phyloP scores from a whole-genome alignment of 2,329 filamentous ascomycete genomes.

The Cryoendolithus antarcticus region DNA sequence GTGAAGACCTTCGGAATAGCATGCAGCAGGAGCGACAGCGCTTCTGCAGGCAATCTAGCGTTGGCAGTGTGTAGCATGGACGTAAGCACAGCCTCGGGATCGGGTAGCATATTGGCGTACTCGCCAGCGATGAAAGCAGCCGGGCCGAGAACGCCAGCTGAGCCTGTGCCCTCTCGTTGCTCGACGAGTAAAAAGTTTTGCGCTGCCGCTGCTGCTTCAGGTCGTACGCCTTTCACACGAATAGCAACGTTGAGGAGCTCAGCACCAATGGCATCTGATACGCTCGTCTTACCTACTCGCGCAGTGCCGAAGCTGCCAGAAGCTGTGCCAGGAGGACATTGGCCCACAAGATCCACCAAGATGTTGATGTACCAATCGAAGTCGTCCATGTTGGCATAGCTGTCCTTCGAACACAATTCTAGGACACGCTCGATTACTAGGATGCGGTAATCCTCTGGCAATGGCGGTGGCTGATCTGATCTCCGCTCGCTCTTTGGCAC shows the following conservation, averaged over 20 bases:
- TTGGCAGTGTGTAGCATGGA: conserved; percentile 58
- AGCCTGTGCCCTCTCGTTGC: conserved; percentile 41
- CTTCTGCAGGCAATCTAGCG: conserved; percentile 46
- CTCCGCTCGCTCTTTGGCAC: conserved; percentile 40
- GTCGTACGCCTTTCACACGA: conserved; percentile 72
- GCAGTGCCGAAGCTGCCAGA: conserved; percentile 6
- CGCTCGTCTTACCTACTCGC: conserved; percentile 3
- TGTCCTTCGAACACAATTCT: conserved; percentile 79
- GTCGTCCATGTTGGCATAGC: conserved; percentile 73
- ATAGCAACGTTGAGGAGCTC: conserved; percentile 86
- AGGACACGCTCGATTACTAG: conserved; percentile 75
- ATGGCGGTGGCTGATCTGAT: conserved; percentile 40
- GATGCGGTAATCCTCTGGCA: conserved; percentile 76
- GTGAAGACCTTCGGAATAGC: conserved; percentile 77
- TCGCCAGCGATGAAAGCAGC: conserved; percentile 82
- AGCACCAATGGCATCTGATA: conserved; percentile 50
- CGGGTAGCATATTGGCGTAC: conserved; percentile 60
- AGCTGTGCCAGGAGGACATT: conserved; percentile 41
- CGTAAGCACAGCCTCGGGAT: conserved; percentile 60
- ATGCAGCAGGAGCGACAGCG: conserved; percentile 71
- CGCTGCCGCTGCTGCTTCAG: conserved; percentile 69
- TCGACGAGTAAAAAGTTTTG: conserved; percentile 60
- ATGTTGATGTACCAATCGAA: conserved; percentile 98
- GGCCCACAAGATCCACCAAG: conserved; percentile 68
- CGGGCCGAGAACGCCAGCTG: conserved; percentile 54